Base-by-base conservation (phyloP, 2,329 filamentous ascomycete species). In the Botrytis hyacinthi region DNA sequence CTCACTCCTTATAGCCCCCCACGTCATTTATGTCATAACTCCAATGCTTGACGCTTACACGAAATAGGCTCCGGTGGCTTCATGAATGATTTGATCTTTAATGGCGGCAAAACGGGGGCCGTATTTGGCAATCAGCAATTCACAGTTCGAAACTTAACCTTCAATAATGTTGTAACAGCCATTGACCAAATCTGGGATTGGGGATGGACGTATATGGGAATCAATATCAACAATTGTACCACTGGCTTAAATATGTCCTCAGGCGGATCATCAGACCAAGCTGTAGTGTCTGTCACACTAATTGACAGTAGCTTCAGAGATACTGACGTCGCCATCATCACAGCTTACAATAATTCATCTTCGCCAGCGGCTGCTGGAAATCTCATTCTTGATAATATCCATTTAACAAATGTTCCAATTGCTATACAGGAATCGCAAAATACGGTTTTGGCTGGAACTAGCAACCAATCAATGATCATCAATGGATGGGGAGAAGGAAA, bases 51-150 rank as follows among this genome's bases (percentile, higher is more conserved):
- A 16, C 4, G 46, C 65, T 70, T 62, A 37, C 0, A 87, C 14
- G 6, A 16, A 20, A 42, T 83, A 76, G 75, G 85, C 44, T 89
- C 87, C 70, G 89, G 87, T 73, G 88, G 88, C 46, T 90, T 88
- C 79, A 84, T 91, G 80, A 85, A 83, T 59, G 89, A 91, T 76
- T 80, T 90, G 9, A 82, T 82, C 63, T 91, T 91, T 82, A 86
- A 86, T 61, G 90, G 90, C 69, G 90, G 91, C 42, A 83, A 84
- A 14, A 85, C 88, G 72, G 89, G 90, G 65, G 86, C 85, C 66
- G 87, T 87, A 78, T 82, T 90, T 73, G 90, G 90, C 40, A 90
- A 86, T 74, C 90, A 93, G 82, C 90, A 92, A 78, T 90, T 87
- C 75, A 91, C 88, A 0, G 87, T 86, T 74, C 84, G 85, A 16